Conservation (phyloP, 2,329 filamentous ascomycete genomes). For the Colletotrichum sublineola region DNA sequence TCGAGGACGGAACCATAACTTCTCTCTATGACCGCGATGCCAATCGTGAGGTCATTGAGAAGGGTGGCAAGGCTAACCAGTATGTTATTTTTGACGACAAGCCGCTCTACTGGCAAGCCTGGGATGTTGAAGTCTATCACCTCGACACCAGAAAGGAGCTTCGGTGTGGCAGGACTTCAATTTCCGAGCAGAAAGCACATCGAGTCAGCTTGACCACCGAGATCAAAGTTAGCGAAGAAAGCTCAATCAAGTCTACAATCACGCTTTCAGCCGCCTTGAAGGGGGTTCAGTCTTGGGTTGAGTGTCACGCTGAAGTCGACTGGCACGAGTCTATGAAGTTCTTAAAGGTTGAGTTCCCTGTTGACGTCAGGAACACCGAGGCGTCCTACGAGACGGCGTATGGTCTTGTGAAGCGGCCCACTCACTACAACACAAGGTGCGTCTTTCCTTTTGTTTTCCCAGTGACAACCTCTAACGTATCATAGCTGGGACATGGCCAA, state of each 20-base stretch:
- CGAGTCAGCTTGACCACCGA: conserved; percentile 86
- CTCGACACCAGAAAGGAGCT: conserved; percentile 88
- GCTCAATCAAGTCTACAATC: conserved; percentile 88
- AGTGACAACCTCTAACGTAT: conserved; percentile 3
- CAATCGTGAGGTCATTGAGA: conserved; percentile 82
- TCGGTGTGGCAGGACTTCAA: conserved; percentile 73
- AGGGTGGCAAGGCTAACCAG: conserved; percentile 85
- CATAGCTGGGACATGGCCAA: conserved; percentile 93
- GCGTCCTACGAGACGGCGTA: conserved; percentile 97
- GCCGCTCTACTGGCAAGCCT: conserved; percentile 96
- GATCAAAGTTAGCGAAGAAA: conserved; percentile 88
- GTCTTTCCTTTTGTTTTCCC: background rate
- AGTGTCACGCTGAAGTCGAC: conserved; percentile 88
- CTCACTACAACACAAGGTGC: conserved; percentile 93
- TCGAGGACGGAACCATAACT: conserved; percentile 82
- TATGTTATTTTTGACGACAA: conserved; percentile 97
- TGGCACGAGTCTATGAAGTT: conserved; percentile 99
- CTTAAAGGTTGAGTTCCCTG: conserved; percentile 98
- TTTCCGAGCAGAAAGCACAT: conserved; percentile 79
- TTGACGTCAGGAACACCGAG: conserved; percentile 90
- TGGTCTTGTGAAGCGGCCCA: conserved; percentile 88
- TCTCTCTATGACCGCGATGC: conserved; percentile 83
- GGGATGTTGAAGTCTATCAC: conserved; percentile 98
- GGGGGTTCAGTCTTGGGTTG: conserved; percentile 77
- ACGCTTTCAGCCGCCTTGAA: conserved; percentile 79